Conservation (phyloP, 2,329 filamentous ascomycete genomes). For the Cryphonectria radicalis region DNA sequence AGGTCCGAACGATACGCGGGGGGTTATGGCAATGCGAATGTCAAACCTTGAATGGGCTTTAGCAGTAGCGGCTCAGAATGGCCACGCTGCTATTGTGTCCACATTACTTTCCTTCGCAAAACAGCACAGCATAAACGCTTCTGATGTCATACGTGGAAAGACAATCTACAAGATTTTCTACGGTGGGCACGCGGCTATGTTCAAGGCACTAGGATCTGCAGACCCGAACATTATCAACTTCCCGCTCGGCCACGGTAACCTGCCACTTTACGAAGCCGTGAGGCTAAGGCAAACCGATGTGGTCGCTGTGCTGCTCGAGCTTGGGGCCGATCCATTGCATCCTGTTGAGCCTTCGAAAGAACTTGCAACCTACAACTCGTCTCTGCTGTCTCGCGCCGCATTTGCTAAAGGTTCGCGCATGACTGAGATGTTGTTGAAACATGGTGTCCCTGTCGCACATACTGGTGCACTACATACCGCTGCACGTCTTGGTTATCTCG, state of each 20-base stretch:
- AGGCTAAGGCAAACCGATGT: conserved; percentile 18
- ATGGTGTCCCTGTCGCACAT: conserved; percentile 6
- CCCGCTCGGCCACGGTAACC: conserved; percentile 11
- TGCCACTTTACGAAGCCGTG: conserved; percentile 21
- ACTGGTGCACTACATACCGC: conserved; percentile 8
- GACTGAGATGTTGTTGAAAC: conserved; percentile 12
- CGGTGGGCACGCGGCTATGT: conserved; percentile 11
- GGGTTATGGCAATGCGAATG: conserved; percentile 7
- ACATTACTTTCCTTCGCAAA: conserved; percentile 15
- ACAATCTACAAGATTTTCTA: conserved; percentile 8
- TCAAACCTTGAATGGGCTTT: conserved; percentile 20
- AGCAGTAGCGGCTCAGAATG: conserved; percentile 16
- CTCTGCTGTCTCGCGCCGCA: conserved; percentile 14
- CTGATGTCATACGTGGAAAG: neutral
- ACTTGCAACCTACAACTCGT: conserved; percentile 8
- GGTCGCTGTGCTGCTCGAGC: conserved; percentile 18
- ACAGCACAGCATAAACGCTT: conserved; percentile 12
- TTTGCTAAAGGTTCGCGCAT: conserved; percentile 7
- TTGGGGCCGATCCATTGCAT: conserved; percentile 16
- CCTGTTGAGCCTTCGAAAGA: neutral
- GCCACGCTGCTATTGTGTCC: conserved; percentile 17
- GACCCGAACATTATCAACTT: conserved; percentile 20
- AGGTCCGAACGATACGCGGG: conserved; percentile 14
- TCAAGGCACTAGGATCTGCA: conserved; percentile 18
- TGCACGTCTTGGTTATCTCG: neutral